Conservation (phyloP, 768 basidiomycete species). For the Clathrus columnatus region DNA sequence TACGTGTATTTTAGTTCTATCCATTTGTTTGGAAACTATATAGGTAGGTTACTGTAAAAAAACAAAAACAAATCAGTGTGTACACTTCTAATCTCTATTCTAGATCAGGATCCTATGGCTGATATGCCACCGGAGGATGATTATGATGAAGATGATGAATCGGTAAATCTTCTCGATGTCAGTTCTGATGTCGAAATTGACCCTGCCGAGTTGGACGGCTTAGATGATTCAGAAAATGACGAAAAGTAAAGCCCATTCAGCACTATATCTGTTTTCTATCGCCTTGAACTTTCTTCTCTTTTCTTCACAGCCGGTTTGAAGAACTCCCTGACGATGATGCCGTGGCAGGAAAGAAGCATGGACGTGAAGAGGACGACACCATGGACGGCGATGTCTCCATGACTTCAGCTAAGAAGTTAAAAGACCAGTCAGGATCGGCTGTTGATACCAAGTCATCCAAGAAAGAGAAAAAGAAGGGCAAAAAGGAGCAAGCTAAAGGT, state of each 20-base stretch:
- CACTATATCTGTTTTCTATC: neutral
- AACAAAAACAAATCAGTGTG: neutral
- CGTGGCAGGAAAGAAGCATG: slow-evolving; percentile 51
- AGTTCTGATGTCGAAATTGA: slow-evolving; percentile 80
- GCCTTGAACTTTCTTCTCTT: slow-evolving; percentile 2
- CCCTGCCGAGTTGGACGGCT: slow-evolving; percentile 38
- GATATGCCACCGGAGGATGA: slow-evolving; percentile 22
- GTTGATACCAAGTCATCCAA: slow-evolving; percentile 18
- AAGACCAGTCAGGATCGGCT: slow-evolving; percentile 45
- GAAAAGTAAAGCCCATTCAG: slow-evolving; percentile 19
- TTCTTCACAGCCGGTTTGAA: slow-evolving; percentile 55
- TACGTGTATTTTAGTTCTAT: slow-evolving; percentile 39
- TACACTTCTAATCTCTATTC: neutral
- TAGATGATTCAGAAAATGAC: slow-evolving; percentile 36
- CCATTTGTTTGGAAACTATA: slow-evolving; percentile 78
- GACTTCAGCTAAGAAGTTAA: slow-evolving; percentile 60
- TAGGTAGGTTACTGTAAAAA: slow-evolving; percentile 39
- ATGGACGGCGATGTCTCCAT: slow-evolving; percentile 31
- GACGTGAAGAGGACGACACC: slow-evolving; percentile 50
- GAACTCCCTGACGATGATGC: slow-evolving; percentile 44
- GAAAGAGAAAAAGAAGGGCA: slow-evolving; percentile 13
- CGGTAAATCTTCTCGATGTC: slow-evolving; percentile 56
- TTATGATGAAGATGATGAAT: slow-evolving; percentile 38
- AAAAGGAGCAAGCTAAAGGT: slow-evolving; percentile 21
- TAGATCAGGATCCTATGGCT: slow-evolving; percentile 5